These are phyloP conservation scores for Penicillium antarcticum DNA, from an alignment of 495 filamentous ascomycete species.

Conservation along the genomic window DNA sequence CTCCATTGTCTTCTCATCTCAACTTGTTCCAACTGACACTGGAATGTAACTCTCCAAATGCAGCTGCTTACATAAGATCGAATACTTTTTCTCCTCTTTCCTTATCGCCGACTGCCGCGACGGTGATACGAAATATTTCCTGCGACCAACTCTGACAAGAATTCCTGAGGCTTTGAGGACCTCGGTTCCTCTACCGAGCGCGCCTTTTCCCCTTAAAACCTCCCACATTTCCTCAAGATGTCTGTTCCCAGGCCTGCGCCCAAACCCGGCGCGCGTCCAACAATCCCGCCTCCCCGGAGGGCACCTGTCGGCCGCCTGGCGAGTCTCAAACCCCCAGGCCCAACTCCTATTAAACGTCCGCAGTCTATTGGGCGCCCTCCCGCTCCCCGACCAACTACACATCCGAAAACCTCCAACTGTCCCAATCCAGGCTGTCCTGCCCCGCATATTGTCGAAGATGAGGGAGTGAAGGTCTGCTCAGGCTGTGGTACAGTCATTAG, in stretches of 20 bases:
- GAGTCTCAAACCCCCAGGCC: conserved; percentile 33
- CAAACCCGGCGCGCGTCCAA: conserved; percentile 29
- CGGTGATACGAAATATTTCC: conserved; percentile 2
- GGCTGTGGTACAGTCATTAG: conserved; percentile 80
- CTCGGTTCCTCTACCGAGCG: not conserved
- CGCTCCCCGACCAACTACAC: conserved; percentile 33
- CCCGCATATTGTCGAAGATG: conserved; percentile 50
- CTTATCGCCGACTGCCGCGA: conserved; percentile 12
- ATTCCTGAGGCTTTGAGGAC: conserved; percentile 2
- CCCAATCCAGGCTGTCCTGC: conserved; percentile 48
- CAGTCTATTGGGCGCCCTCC: conserved; percentile 33
- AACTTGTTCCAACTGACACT: too few species aligned
- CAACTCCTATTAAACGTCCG: conserved; percentile 39
- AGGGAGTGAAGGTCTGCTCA: conserved; percentile 62
- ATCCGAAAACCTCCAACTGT: conserved; percentile 41
- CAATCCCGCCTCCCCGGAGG: conserved; percentile 30
- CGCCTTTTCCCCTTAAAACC: not conserved
- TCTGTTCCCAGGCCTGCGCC: conserved; percentile 21
- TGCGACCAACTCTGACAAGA: not conserved
- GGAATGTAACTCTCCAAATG: too few species aligned
- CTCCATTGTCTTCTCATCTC: too few species aligned
- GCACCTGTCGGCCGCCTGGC: conserved; percentile 40
- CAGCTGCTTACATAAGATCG: not conserved
- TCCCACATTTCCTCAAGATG: conserved; percentile 15
- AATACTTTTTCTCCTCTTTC: conserved; percentile 7